phyloP scores from a whole-genome alignment of 805 yeast genomes.

The Peterozyma xylosa region DNA sequence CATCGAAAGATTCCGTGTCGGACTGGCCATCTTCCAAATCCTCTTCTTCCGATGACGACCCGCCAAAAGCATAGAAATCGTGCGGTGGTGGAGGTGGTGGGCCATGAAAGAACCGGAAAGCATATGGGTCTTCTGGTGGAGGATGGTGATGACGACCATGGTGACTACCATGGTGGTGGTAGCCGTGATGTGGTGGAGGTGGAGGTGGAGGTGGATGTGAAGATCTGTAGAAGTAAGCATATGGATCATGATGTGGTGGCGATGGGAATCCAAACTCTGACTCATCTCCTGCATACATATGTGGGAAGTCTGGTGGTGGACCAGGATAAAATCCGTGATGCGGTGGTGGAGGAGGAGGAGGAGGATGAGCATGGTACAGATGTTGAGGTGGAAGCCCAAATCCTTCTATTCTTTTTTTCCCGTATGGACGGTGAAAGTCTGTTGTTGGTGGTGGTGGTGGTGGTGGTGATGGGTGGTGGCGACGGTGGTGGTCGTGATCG shows the following conservation, averaged over 20 bases:
- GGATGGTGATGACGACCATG: too few relatives aligned
- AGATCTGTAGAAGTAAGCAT: too few relatives aligned
- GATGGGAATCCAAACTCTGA: too few relatives aligned
- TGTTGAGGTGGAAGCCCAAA: not conserved
- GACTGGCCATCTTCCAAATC: not conserved
- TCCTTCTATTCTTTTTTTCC: not conserved
- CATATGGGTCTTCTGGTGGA: too few relatives aligned
- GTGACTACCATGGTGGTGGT: too few relatives aligned
- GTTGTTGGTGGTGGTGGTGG: not conserved
- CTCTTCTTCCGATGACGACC: not conserved
- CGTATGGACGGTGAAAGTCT: not conserved
- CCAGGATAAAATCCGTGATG: too few relatives aligned
- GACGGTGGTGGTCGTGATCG: not conserved
- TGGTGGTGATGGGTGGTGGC: not conserved
- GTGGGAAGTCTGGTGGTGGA: too few relatives aligned
- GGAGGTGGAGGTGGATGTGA: too few relatives aligned
- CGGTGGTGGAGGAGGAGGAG: too few relatives aligned
- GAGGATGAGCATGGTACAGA: not conserved
- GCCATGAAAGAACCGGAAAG: not conserved
- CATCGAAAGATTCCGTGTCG: not conserved
- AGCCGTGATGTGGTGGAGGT: too few relatives aligned
- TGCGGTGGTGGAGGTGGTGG: slow-evolving; percentile 2
- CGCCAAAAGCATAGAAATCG: not conserved
- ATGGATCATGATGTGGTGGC: too few relatives aligned
- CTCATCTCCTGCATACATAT: too few relatives aligned